Conservation (phyloP, 345 rosid genomes). For the Arabis hirsuta region DNA sequence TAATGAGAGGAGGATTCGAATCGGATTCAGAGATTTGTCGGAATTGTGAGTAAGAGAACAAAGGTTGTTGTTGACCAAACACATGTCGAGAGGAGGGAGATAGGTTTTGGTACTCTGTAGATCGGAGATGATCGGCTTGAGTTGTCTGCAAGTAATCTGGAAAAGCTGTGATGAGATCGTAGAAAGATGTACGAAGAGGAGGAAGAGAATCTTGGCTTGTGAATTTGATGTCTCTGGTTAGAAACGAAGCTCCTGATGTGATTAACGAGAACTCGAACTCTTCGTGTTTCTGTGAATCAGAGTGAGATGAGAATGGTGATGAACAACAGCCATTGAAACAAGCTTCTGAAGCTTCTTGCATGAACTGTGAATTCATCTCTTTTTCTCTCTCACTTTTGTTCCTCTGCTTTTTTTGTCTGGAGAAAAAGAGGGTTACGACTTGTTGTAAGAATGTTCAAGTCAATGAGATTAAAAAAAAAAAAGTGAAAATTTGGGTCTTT, state of each 20-base stretch:
- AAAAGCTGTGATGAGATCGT: conserved; percentile 52
- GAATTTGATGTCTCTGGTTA: conserved; percentile 54
- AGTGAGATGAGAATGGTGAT: conserved; percentile 49
- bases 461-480: conserved; percentile 28
- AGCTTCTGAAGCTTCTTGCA: conserved; percentile 51
- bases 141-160: conserved; percentile 60
- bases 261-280: conserved; percentile 51
- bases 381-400: background rate
- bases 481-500: background rate
- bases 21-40: conserved; percentile 23
- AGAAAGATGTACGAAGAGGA: conserved; percentile 57
- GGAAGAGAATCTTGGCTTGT: conserved; percentile 92
- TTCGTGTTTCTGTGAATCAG: conserved; percentile 28
- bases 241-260: conserved; percentile 49
- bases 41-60: conserved; percentile 74
- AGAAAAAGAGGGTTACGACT: conserved; percentile 27
- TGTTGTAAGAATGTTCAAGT: conserved; percentile 23
- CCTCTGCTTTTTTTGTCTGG: conserved; percentile 31
- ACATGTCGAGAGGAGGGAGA: conserved; percentile 45
- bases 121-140: conserved; percentile 67
- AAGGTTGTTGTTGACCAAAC: conserved; percentile 60
- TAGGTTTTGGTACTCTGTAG: conserved; percentile 67
- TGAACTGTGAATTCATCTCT: conserved; percentile 53
- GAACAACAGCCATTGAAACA: conserved; percentile 64
- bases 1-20: conserved; percentile 45